Base-by-base conservation (phyloP, 371 early-diverging fungal genomes). In the Apophysomyces elegans region DNA sequence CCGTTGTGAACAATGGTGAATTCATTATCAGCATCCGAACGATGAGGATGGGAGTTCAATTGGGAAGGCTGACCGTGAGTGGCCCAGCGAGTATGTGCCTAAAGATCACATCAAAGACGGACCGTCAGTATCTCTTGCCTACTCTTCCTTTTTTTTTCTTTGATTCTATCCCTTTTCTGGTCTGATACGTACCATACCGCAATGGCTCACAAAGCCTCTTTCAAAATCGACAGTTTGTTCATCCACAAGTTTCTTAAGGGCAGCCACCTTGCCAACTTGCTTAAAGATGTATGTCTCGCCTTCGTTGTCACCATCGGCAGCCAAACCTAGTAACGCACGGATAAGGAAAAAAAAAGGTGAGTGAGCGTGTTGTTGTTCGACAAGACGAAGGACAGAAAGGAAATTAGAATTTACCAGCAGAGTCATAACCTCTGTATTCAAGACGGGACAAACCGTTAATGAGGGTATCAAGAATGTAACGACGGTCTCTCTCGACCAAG, bases 61-160 rank as follows among this genome's bases (percentile, higher is more conserved):
- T 89, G 88, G 50, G 92, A 92, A 35, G 99, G 98, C 73, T 92
- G 91, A 44, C 99, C 99, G 86, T 99, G 99, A 21, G 99, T 99
- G 14, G 99, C 98, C 99, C 99, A 99, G 74, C 99, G 92, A 56
- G 99, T 98, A 78, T 99, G 99, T 61, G 98, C 96, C 74, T 68
- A 44, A 9, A 21, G 32, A 2, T 26, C 32, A 26, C 0, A 26
- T 26, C 32, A 7, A 14, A 37, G 1, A 35, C 8, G 5, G 11
- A 44, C 5, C 37, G 37, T 59, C 26, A 58, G 61, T 37, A 13
- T 65, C 8, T 12, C 14, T 5, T 36, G n/a, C 50, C 9, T 4
- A 43, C 6, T 26, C 35, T 39, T 39, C 26, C 37, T 37, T 16
- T 58, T 56, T 11, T 59, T 5, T 6, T 5, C 36, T 63, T 7